Evolutionary conservation across 2,329 filamentous ascomycete species (phyloP).

Genomic region (Claviceps sp.): DNA sequence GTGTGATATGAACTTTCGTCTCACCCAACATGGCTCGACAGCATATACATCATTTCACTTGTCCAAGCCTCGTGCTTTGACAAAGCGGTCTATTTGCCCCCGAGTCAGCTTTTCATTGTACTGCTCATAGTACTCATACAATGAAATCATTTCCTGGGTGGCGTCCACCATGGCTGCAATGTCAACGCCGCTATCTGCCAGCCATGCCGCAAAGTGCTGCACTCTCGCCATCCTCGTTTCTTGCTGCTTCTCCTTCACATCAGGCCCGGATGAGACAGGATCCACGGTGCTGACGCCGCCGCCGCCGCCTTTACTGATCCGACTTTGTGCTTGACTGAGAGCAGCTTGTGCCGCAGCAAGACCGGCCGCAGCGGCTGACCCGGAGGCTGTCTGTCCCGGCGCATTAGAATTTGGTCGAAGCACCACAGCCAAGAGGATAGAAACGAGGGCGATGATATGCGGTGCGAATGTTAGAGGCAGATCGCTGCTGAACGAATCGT

Average conservation of each 20-base stretch:
- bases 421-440: slow-evolving; percentile 73
- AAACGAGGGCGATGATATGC: slow-evolving; percentile 78
- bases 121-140: slow-evolving; percentile 60
- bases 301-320: slow-evolving; percentile 11
- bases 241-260: slow-evolving; percentile 33
- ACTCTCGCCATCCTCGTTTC: slow-evolving; percentile 52
- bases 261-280: slow-evolving; percentile 9
- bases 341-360: slow-evolving; percentile 37
- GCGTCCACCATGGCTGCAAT: slow-evolving; percentile 77
- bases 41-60: slow-evolving; percentile 21
- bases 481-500: slow-evolving; percentile 87
- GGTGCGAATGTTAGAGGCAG: slow-evolving; percentile 74
- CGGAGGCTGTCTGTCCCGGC: slow-evolving; percentile 16
- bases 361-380: slow-evolving; percentile 23
- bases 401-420: slow-evolving; percentile 44
- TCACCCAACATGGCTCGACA: no score
- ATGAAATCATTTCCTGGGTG: slow-evolving; percentile 79
- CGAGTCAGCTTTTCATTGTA: slow-evolving; percentile 46
- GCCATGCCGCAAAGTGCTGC: slow-evolving; percentile 56
- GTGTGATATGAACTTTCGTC: no score
- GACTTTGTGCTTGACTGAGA: slow-evolving; percentile 31
- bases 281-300: background rate
- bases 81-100: slow-evolving; percentile 45
- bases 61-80: slow-evolving; percentile 44
- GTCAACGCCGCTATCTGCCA: slow-evolving; percentile 76